Conservation (phyloP, 192 early-diverging fungal species). For the Coemansia sp. region DNA sequence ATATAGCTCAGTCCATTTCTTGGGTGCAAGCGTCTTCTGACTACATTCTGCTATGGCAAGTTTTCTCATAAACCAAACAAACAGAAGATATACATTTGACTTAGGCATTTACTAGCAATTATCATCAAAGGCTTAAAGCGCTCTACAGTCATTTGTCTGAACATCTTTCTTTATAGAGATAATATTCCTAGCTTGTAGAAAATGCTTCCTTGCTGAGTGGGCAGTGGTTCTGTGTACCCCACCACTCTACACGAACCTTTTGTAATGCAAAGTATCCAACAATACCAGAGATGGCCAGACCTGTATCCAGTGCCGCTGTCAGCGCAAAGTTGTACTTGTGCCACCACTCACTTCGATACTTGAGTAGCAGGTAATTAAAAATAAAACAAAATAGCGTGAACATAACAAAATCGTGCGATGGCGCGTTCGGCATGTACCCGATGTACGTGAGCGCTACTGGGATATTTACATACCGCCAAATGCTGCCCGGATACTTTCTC, state of each 20-base stretch:
- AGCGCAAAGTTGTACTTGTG: conserved; percentile 55
- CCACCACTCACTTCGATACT: conserved; percentile 62
- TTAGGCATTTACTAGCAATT: too few relatives aligned
- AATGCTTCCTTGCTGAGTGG: conserved; percentile 23
- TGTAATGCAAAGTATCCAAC: conserved; percentile 45
- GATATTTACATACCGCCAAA: conserved; percentile 61
- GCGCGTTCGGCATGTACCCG: conserved; percentile 59
- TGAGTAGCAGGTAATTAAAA: conserved; percentile 64
- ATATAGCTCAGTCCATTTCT: too few relatives aligned
- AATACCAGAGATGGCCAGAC: conserved; percentile 40
- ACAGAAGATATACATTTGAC: too few relatives aligned
- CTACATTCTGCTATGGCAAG: too few relatives aligned
- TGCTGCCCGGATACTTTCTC: conserved; percentile 59
- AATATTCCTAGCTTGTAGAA: neutral
- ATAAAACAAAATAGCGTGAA: conserved; percentile 57
- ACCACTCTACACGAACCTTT: conserved; percentile 28
- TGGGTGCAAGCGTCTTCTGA: too few relatives aligned
- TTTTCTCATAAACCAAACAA: too few relatives aligned
- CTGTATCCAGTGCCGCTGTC: conserved; percentile 55
- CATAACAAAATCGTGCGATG: conserved; percentile 44
- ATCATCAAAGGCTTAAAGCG: too few relatives aligned
- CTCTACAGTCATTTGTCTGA: too few relatives aligned
- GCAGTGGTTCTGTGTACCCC: conserved; percentile 36
- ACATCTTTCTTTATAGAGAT: too few relatives aligned
- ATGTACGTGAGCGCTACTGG: conserved; percentile 63